Evolutionary conservation across 305 asterid species (phyloP).

Genomic region (Rubia peregrina): DNA sequence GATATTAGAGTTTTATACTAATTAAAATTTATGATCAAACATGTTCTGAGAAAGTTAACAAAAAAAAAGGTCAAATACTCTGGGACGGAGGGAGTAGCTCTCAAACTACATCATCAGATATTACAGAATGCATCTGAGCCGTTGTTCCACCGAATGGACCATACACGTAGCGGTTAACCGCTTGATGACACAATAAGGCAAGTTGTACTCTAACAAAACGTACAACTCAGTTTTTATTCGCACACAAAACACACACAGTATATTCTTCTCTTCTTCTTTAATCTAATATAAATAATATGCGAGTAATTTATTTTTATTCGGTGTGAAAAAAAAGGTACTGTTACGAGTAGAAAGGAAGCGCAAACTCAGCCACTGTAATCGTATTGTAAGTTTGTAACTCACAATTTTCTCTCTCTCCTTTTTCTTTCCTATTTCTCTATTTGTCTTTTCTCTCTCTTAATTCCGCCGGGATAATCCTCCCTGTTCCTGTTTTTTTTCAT

Average conservation of each 20-base stretch:
- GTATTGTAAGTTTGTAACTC: no score
- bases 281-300: no score
- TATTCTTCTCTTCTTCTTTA: neutral
- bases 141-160: slow-evolving; percentile 9
- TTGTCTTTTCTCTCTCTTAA: slow-evolving; percentile 19
- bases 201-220: neutral
- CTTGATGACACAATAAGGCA: neutral
- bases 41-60: no score
- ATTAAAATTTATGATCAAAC: no score
- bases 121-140: slow-evolving; percentile 14
- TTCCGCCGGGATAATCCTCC: slow-evolving; percentile 4
- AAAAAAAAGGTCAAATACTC: no score
- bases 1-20: no score
- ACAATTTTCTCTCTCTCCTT: neutral
- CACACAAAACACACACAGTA: neutral
- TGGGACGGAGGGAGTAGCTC: no score
- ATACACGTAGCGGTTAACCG: slow-evolving; percentile 16
- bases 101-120: neutral
- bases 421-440: neutral
- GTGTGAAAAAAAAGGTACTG: neutral
- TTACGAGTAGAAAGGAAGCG: slow-evolving; percentile 5
- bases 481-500: neutral
- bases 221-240: slow-evolving; percentile 1
- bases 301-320: no score
- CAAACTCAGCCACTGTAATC: slow-evolving; percentile 15